Base-by-base conservation (phyloP, 2,329 filamentous ascomycete genomes). In the Sarocladiaceae sp. region DNA sequence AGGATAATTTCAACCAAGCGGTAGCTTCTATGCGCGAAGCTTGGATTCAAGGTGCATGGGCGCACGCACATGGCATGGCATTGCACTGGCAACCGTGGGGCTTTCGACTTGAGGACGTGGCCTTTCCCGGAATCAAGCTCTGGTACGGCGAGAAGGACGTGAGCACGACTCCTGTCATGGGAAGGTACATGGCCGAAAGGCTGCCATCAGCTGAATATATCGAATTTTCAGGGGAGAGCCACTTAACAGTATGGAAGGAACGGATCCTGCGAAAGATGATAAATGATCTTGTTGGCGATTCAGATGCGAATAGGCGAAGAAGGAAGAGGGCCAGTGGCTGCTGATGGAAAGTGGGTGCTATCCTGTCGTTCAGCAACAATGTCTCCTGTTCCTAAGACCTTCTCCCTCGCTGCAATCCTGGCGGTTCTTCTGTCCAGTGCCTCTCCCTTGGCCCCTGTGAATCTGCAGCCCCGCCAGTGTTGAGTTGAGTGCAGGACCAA, bases 101-200 rank as follows among this genome's bases (percentile, higher is more conserved):
- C 15, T 46, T 43, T 19, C 21, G 19, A 9, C 13, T 46, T 2
- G 45, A 46, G 31, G 37, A 43, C 39, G 45, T 46, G 11, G 23
- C 15, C n/a, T 43, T 33, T 16, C 24, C 16, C 7, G 40, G 40
- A 7, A 18, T 46, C 19, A 43, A 43, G 45, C 26, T 46, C 6
- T 46, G 37, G 45, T 46, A 46, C 27, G 45, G 45, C 9, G 39
- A 18, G 3, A 18, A 16, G 9, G 45, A 46, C 33, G 31, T 46
- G 19, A 46, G 33, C 33, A 46, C 45, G 19, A 24, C 45, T 26
- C 39, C 33, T 6, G 20, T 4, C 6, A 42, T 43, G 45, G 39
- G 45, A 29, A 29, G 13, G 26, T 29, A 13, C 26, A 29, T 29
- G 13, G 26, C 26, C 13, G 9, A 29, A 29, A 29, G 26, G 26